A percentile compares a stretch with the other conserved stretches of the same genome.
These are phyloP conservation scores for Amoebophrya sp. DNA, from an alignment of 169 alveolate genomes.

Conservation along the genomic window DNA sequence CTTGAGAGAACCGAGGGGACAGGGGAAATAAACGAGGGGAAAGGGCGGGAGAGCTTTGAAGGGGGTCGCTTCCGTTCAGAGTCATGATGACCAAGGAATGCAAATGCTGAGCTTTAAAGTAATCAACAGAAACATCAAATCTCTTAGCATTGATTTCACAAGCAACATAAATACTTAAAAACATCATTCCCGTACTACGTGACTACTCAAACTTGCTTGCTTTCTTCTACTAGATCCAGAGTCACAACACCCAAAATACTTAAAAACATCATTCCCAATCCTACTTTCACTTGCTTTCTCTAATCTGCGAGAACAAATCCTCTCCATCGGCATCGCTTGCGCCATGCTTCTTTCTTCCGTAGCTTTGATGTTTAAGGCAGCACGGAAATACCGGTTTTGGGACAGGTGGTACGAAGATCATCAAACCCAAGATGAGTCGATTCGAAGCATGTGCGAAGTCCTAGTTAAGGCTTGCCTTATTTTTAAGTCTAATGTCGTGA, in stretches of 20 bases:
- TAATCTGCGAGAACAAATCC: background rate
- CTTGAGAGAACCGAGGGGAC: too few species aligned
- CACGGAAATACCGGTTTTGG: conserved; percentile 5
- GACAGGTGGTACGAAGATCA: conserved; percentile 18
- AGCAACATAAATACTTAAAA: background rate
- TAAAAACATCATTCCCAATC: background rate
- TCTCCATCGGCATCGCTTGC: background rate
- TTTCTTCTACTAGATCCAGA: background rate
- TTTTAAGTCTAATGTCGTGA: too few species aligned
- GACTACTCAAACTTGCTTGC: background rate
- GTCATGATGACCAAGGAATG: too few species aligned
- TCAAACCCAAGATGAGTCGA: background rate
- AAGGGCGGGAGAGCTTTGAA: too few species aligned
- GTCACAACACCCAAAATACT: background rate
- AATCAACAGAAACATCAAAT: too few species aligned
- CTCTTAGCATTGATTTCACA: background rate
- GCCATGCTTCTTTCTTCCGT: background rate
- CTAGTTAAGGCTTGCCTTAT: background rate
- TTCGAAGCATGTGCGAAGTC: background rate
- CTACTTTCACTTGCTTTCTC: background rate
- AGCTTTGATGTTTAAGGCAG: conserved; percentile 2
- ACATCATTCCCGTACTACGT: background rate
- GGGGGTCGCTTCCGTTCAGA: too few species aligned
- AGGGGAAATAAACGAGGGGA: too few species aligned
- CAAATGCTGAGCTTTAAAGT: too few species aligned